phyloP scores from a whole-genome alignment of 257 asterid species.

The Fraxinus americana region DNA sequence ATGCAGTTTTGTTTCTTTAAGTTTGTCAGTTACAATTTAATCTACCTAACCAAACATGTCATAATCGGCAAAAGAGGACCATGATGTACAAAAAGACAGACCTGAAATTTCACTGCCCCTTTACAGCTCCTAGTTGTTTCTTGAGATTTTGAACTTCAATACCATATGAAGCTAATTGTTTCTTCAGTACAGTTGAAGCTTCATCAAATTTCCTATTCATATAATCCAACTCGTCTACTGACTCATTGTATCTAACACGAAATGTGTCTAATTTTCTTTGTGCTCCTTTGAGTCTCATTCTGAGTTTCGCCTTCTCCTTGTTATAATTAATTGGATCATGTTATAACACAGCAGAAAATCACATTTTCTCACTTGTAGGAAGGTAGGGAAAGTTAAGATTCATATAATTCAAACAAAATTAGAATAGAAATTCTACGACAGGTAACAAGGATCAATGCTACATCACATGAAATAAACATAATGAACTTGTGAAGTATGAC shows the following conservation, averaged over 20 bases:
- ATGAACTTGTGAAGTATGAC: background rate
- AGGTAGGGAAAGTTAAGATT: background rate
- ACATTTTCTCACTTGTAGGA: background rate
- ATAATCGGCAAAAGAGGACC: background rate
- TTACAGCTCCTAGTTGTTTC: conserved; percentile 50
- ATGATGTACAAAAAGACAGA: background rate
- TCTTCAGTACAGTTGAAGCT: conserved; percentile 61
- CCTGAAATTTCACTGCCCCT: conserved; percentile 24
- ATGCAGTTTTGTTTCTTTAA: too few species aligned
- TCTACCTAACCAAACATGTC: background rate
- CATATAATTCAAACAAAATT: background rate
- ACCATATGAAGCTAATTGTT: conserved; percentile 49
- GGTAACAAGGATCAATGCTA: background rate
- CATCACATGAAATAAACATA: background rate
- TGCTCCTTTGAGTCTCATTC: conserved; percentile 63
- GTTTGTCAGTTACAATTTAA: background rate
- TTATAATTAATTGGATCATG: conserved; percentile 46
- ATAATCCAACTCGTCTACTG: conserved; percentile 44
- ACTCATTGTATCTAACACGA: conserved; percentile 47
- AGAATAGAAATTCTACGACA: background rate
- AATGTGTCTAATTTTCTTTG: conserved; percentile 62
- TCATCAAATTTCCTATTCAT: conserved; percentile 56
- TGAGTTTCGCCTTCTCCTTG: conserved; percentile 55
- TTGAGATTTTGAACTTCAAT: conserved; percentile 53
- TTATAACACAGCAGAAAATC: conserved; percentile 20